Evolutionary conservation across 148 eudicot genomes (phyloP).

Genomic region (Cornus suecica): DNA sequence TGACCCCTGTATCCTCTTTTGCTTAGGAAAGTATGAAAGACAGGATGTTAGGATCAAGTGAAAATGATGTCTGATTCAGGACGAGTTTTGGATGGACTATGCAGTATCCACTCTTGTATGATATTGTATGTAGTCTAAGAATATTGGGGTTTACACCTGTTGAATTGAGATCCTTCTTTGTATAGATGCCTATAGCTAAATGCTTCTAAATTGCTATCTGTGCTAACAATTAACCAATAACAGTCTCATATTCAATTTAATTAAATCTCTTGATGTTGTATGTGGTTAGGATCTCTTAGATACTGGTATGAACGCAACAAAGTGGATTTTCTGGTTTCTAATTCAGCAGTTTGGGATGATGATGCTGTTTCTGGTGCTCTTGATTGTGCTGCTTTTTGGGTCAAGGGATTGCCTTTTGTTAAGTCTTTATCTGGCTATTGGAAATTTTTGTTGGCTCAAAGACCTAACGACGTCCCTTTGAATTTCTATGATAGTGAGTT

Average conservation of each 20-base stretch:
- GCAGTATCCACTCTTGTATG: background rate
- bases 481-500: slow-evolving; percentile 53
- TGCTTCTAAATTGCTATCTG: background rate
- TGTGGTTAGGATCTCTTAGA: slow-evolving; percentile 60
- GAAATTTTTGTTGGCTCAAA: slow-evolving; percentile 75
- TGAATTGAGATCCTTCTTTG: background rate
- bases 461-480: slow-evolving; percentile 48
- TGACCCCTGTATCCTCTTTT: background rate
- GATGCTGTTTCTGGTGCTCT: slow-evolving; percentile 75
- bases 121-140: background rate
- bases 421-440: slow-evolving; percentile 86
- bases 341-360: slow-evolving; percentile 82
- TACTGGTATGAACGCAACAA: slow-evolving; percentile 82
- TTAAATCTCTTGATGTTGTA: background rate
- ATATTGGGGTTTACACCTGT: background rate
- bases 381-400: slow-evolving; percentile 91
- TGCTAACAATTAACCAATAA: background rate
- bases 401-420: slow-evolving; percentile 80
- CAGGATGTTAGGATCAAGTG: background rate
- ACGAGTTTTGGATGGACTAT: background rate
- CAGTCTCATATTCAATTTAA: background rate
- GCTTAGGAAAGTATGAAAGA: background rate
- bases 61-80: background rate
- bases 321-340: slow-evolving; percentile 58
- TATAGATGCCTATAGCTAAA: background rate